Evolutionary conservation across 441 rosid genomes (phyloP).

Genomic region (Aquilaria agallochum): DNA sequence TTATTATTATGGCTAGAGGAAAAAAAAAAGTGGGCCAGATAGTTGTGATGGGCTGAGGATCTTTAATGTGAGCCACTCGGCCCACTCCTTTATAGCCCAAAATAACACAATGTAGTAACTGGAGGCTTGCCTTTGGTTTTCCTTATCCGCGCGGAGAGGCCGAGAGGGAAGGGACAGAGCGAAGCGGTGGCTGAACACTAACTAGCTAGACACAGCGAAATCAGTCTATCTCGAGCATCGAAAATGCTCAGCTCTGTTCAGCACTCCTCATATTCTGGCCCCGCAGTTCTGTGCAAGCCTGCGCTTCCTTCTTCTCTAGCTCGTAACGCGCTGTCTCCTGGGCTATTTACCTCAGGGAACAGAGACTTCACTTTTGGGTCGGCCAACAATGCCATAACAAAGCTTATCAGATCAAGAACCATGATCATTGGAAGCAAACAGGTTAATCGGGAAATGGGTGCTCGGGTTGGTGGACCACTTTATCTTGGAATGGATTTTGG

Average conservation of each 20-base stretch:
- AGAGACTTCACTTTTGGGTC: slow-evolving; percentile 11
- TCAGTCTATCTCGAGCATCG: too few relatives aligned
- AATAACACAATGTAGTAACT: background rate
- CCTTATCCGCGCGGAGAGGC: slow-evolving; percentile 20
- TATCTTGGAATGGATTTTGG: slow-evolving; percentile 96
- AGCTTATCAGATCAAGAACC: slow-evolving; percentile 16
- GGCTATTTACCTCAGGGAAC: slow-evolving; percentile 22
- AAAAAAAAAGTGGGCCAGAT: too few relatives aligned
- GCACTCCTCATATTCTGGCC: too few relatives aligned
- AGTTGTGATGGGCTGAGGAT: too few relatives aligned
- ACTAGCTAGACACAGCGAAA: background rate
- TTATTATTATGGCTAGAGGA: too few relatives aligned
- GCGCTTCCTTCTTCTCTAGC: too few relatives aligned
- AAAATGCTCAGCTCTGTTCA: too few relatives aligned
- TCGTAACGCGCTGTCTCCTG: slow-evolving; percentile 20
- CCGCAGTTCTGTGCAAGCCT: too few relatives aligned
- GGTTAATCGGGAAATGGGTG: slow-evolving; percentile 14
- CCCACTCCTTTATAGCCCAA: background rate
- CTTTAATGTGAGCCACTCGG: slow-evolving; percentile 1
- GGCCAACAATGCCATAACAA: background rate
- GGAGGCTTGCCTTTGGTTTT: background rate
- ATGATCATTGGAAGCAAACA: slow-evolving; percentile 26
- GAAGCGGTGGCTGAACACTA: background rate
- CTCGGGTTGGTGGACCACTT: slow-evolving; percentile 35
- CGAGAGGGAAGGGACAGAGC: slow-evolving; percentile 2